A percentile compares a stretch with the other conserved stretches of the same genome.
Conservation (phyloP, 805 yeast genomes). For the Wickerhamiella sorbophila region DNA sequence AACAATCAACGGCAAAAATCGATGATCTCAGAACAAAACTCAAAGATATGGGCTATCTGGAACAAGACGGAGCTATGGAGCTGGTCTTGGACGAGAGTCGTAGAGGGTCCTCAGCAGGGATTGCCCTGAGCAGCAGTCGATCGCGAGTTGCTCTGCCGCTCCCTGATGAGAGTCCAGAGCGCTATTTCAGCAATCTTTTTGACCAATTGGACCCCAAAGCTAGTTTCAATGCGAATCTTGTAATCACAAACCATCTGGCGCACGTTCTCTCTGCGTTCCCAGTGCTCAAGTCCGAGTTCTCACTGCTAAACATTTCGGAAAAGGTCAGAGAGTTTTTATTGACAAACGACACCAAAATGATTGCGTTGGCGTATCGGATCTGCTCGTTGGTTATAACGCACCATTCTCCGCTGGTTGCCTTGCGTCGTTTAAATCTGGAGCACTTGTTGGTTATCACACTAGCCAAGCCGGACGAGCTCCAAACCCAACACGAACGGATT, state of each 20-base stretch:
- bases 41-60: constrained; percentile 35
- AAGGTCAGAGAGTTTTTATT: constrained; percentile 47
- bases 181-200: constrained; percentile 2
- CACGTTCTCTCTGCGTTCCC: constrained; percentile 11
- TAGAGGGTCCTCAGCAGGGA: background rate
- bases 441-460: constrained; percentile 50
- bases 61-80: constrained; percentile 31
- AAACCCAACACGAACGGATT: constrained; percentile 45
- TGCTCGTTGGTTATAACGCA: constrained; percentile 50
- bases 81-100: constrained; percentile 30
- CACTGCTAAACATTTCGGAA: constrained; percentile 23
- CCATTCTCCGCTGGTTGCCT: constrained; percentile 36
- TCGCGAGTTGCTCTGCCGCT: background rate
- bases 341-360: constrained; percentile 43
- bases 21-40: constrained; percentile 11
- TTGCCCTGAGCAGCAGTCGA: background rate
- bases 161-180: constrained; percentile 1
- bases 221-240: constrained; percentile 5
- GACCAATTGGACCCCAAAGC: constrained; percentile 10
- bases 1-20: constrained; percentile 13
- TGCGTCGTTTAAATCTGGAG: constrained; percentile 43
- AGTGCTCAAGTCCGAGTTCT: constrained; percentile 7
- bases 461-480: constrained; percentile 36
- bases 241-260: constrained; percentile 8
- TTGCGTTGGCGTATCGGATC: constrained; percentile 64